Evolutionary conservation across 768 basidiomycete species (phyloP).

Genomic region (Boletus vinaceobasis): DNA sequence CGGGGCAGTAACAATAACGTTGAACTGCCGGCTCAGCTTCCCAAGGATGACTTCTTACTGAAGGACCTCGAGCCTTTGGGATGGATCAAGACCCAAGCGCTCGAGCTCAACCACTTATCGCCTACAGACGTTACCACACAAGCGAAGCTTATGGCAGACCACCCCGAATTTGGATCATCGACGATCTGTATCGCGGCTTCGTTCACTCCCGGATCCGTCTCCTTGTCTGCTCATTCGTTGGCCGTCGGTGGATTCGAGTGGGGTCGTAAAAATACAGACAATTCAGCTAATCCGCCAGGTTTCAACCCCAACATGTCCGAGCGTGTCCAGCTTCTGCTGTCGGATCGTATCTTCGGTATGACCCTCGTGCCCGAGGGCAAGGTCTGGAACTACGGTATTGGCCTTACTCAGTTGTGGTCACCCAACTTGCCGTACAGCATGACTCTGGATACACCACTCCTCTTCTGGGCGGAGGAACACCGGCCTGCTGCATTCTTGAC

Average conservation of each 20-base stretch:
- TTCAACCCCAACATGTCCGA: slow-evolving; percentile 99
- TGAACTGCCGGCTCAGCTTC: slow-evolving; percentile 85
- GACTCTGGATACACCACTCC: slow-evolving; percentile 85
- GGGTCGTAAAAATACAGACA: slow-evolving; percentile 92
- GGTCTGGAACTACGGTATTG: slow-evolving; percentile 97
- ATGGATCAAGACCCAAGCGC: slow-evolving; percentile 95
- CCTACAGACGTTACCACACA: slow-evolving; percentile 93
- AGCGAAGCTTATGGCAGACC: slow-evolving; percentile 95
- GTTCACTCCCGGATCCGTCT: slow-evolving; percentile 97
- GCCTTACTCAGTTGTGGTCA: slow-evolving; percentile 89
- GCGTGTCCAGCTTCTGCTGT: slow-evolving; percentile 86
- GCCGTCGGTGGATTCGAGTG: slow-evolving; percentile 95
- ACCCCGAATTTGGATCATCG: slow-evolving; percentile 91
- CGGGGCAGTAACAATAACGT: slow-evolving; percentile 93
- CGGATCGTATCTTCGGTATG: slow-evolving; percentile 95
- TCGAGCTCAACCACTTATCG: slow-evolving; percentile 89
- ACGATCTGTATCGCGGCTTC: slow-evolving; percentile 93
- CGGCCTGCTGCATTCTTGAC: slow-evolving; percentile 92
- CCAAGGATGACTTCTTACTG: slow-evolving; percentile 91
- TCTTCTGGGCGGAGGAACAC: slow-evolving; percentile 97
- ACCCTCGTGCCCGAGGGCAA: slow-evolving; percentile 91
- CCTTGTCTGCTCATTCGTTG: slow-evolving; percentile 87
- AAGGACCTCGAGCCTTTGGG: slow-evolving; percentile 94
- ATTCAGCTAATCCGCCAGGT: slow-evolving; percentile 78
- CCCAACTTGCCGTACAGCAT: slow-evolving; percentile 77